phyloP scores from a whole-genome alignment of 108 stramenopile species.

The Cylindrotheca closterium region DNA sequence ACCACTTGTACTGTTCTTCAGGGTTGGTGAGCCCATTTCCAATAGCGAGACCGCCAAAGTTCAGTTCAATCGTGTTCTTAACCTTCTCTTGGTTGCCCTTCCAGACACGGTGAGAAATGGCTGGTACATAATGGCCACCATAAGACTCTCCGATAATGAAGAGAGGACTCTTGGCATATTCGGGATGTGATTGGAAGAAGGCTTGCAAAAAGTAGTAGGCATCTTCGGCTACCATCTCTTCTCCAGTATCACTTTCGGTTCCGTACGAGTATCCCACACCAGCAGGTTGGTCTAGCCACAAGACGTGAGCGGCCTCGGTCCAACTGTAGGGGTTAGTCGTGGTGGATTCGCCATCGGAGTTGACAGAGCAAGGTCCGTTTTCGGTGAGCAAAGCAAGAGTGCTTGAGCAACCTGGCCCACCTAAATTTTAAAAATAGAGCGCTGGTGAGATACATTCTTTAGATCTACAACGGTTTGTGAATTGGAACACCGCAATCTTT shows the following conservation, averaged over 20 bases:
- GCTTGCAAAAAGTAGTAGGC: slow-evolving; percentile 93
- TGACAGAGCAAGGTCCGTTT: slow-evolving; percentile 96
- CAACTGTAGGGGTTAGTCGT: slow-evolving; percentile 87
- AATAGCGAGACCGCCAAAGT: slow-evolving; percentile 88
- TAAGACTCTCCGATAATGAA: slow-evolving; percentile 89
- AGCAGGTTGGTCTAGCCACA: slow-evolving; percentile 97
- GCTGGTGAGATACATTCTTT: neutral
- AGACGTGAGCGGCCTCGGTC: slow-evolving; percentile 93
- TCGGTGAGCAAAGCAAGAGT: slow-evolving; percentile 90
- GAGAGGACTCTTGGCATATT: slow-evolving; percentile 78
- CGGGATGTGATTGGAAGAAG: slow-evolving; percentile 84
- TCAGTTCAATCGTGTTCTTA: slow-evolving; percentile 48
- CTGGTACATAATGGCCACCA: slow-evolving; percentile 97
- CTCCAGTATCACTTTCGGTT: slow-evolving; percentile 70
- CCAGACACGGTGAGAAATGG: slow-evolving; percentile 68
- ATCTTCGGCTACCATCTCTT: slow-evolving; percentile 93
- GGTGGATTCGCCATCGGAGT: slow-evolving; percentile 87
- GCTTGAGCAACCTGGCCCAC: slow-evolving; percentile 80
- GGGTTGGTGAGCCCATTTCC: slow-evolving; percentile 97
- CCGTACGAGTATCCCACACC: slow-evolving; percentile 97
- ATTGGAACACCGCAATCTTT: too few relatives aligned
- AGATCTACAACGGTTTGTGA: neutral
- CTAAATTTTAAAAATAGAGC: neutral
- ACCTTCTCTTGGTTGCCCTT: slow-evolving; percentile 23
- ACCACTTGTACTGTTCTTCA: slow-evolving; percentile 86